Evolutionary conservation across 169 alveolate genomes (phyloP).

Genomic region (Plasmodium malariae): DNA sequence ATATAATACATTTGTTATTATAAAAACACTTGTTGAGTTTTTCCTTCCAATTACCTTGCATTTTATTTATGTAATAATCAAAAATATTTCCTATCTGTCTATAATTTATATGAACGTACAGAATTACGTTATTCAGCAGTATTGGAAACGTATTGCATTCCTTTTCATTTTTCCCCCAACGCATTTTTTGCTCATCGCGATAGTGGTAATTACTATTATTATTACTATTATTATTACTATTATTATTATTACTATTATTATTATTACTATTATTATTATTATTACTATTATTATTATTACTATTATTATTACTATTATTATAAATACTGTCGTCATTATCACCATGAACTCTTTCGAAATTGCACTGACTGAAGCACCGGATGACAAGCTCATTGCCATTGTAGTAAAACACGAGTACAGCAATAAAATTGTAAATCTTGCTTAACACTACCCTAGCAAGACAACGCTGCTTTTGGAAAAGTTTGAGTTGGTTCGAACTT

Average conservation of each 20-base stretch:
- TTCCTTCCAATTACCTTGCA: neutral
- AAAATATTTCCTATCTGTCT: slow-evolving; percentile 19
- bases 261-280: too few species aligned
- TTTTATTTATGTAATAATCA: neutral
- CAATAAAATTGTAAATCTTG: slow-evolving; percentile 1
- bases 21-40: neutral
- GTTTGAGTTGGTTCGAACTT: neutral
- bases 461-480: neutral
- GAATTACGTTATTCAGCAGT: neutral
- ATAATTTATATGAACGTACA: slow-evolving; percentile 15
- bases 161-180: too few species aligned
- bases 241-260: too few species aligned
- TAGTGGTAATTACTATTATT: too few species aligned
- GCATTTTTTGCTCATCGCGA: too few species aligned
- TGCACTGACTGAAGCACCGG: too few species aligned
- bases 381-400: too few species aligned
- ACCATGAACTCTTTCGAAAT: too few species aligned
- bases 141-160: neutral
- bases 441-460: neutral
- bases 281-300: too few species aligned
- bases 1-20: slow-evolving; percentile 26
- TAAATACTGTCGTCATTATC: too few species aligned
- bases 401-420: slow-evolving; percentile 29
- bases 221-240: too few species aligned
- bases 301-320: too few species aligned